phyloP scores from a whole-genome alignment of 2,329 filamentous ascomycete genomes.

The Nemania diffusa region DNA sequence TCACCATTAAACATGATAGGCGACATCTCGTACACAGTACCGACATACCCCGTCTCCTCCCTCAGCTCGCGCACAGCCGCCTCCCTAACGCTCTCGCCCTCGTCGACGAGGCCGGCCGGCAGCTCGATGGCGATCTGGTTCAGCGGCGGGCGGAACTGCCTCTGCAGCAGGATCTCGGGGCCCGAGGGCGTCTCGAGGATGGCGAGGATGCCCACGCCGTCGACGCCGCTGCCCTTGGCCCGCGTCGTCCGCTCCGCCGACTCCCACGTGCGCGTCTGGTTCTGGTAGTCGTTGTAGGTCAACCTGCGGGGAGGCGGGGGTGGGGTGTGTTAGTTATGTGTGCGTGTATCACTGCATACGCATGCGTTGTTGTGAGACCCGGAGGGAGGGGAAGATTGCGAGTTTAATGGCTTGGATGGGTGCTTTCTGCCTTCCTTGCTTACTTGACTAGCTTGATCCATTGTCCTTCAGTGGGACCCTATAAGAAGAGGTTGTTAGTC shows the following conservation, averaged over 20 bases:
- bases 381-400: background rate
- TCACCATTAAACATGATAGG: constrained; percentile 51
- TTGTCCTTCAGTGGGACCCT: constrained; percentile 64
- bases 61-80: constrained; percentile 71
- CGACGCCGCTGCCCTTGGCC: constrained; percentile 69
- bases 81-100: constrained; percentile 68
- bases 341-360: background rate
- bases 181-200: constrained; percentile 68
- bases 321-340: background rate
- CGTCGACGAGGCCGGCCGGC: constrained; percentile 72
- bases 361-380: background rate
- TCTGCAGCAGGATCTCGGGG: constrained; percentile 70
- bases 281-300: constrained; percentile 72
- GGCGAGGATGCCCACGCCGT: constrained; percentile 79
- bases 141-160: constrained; percentile 73
- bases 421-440: too few species aligned
- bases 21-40: constrained; percentile 59
- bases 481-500: constrained; percentile 17
- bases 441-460: constrained; percentile 71
- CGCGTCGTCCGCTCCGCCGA: constrained; percentile 77
- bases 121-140: constrained; percentile 70
- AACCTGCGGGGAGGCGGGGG: constrained; percentile 57
- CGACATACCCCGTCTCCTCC: constrained; percentile 75
- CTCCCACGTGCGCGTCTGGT: constrained; percentile 73
- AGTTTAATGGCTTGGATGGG: too few species aligned